phyloP scores from a whole-genome alignment of 2,329 filamentous ascomycete species.

The Dactylellina sp. region DNA sequence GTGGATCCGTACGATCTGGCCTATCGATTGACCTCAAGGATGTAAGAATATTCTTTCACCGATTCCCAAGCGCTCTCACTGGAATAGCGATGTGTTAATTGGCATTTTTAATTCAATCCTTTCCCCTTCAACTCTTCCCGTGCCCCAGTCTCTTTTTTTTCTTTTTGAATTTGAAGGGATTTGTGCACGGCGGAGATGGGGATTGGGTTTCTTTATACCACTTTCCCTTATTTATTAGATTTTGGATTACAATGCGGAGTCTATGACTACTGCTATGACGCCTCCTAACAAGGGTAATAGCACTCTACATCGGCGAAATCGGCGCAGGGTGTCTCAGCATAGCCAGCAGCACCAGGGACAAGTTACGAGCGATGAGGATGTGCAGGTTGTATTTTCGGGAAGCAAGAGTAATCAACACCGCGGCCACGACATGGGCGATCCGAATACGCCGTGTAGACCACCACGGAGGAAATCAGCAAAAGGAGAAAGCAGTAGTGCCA shows the following conservation, averaged over 20 bases:
- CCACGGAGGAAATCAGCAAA: constrained; percentile 19
- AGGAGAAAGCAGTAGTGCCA: neutral
- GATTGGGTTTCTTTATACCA: neutral
- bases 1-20: constrained; percentile 38
- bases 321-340: constrained; percentile 19
- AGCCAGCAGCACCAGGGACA: constrained; percentile 21
- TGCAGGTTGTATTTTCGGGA: constrained; percentile 43
- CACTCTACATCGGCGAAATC: constrained; percentile 26
- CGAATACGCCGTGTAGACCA: constrained; percentile 43
- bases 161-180: neutral
- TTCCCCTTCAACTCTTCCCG: constrained; percentile 2
- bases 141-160: neutral
- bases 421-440: constrained; percentile 7
- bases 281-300: constrained; percentile 29
- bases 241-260: constrained; percentile 28
- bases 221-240: constrained; percentile 28
- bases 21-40: constrained; percentile 39
- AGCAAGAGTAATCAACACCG: constrained; percentile 16
- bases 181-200: neutral
- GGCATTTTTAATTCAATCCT: neutral
- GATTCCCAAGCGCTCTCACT: constrained; percentile 25
- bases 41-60: constrained; percentile 42
- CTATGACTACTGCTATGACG: constrained; percentile 41
- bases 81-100: constrained; percentile 41
- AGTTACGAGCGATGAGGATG: constrained; percentile 39